Evolutionary conservation across 768 basidiomycete species (phyloP), one percentile per base, ranked within the genome.

Genomic region (Boletus edulis): DNA sequence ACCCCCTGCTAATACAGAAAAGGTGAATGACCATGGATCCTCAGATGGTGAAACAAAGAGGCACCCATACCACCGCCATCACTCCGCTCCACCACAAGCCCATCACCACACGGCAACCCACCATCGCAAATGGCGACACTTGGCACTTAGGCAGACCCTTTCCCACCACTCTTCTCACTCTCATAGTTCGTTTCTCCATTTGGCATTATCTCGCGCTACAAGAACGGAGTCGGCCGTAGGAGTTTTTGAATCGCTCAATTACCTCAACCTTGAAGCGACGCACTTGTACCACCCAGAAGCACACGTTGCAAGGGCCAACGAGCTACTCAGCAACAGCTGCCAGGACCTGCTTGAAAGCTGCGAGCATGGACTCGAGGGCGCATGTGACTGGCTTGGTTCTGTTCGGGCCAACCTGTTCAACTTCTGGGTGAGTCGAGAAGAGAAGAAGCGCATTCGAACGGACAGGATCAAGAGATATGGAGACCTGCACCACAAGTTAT

Each of bases 321-420:
- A 18, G n/a, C n/a, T 39, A 10, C 38, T 39, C 12, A 39, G 38
- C n/a, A 17, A 18, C 9, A 17, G 38, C n/a, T 39, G 38, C 38
- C 38, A 39, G 34, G 78, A 79, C 20, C 68, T 89, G 29, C 70
- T 89, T n/a, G 70, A 69, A 52, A 64, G 61, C 4, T 79, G 81
- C 55, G 65, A 69, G 40, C 62, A 64, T 4, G 78, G 75, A 0
- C 59, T 87, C 2, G 58, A 54, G 4, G 73, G 73, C 9, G 64
- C 80, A 3, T 68, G 76, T 20, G 70, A 69, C 9, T 89, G 87
- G 87, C 63, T 89, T 18, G 67, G 64, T 3, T 68, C 64, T 18
- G 70, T 77, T n/a, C 67, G 75, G 35, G 51, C 68, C 24, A 70
- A 74, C 24, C 61, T 72, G 24, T 63, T 78, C 48, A 50, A 68